Conservation (phyloP, 1,284 basidiomycete species). For the Malassezia dermatis region DNA sequence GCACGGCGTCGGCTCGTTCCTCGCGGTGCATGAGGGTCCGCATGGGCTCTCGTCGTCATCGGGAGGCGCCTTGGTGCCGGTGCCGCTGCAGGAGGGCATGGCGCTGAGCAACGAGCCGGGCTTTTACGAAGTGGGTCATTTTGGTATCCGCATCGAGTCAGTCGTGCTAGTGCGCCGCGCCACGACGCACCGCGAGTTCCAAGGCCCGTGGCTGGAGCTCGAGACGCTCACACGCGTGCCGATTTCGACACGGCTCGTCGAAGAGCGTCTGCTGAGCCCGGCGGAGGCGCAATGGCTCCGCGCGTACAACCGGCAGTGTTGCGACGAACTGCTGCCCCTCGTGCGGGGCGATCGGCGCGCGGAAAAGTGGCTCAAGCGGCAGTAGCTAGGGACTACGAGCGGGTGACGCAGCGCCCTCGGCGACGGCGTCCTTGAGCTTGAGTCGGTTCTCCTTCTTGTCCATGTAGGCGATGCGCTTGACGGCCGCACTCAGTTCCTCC, state of each 20-base stretch:
- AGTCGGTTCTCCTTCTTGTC: conserved; percentile 35
- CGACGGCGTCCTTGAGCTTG: conserved; percentile 29
- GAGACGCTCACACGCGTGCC: conserved; percentile 48
- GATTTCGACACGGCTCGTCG: conserved; percentile 38
- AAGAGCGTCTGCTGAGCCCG: conserved; percentile 31
- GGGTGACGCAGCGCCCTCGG: not conserved
- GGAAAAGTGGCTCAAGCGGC: conserved; percentile 28
- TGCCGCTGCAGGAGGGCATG: conserved; percentile 28
- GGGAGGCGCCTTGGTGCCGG: conserved; percentile 26
- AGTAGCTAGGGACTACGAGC: conserved; percentile 2
- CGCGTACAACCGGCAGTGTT: conserved; percentile 43
- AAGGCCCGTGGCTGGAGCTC: conserved; percentile 45
- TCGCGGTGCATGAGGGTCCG: conserved; percentile 40
- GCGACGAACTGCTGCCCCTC: conserved; percentile 30
- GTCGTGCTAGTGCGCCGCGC: conserved; percentile 26
- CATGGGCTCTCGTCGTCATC: conserved; percentile 33
- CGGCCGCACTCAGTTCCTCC: conserved; percentile 33
- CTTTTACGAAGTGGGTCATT: conserved; percentile 39
- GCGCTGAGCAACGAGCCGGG: conserved; percentile 36
- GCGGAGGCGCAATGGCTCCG: conserved; percentile 44
- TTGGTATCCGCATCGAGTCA: conserved; percentile 41
- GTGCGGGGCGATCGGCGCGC: conserved; percentile 36
- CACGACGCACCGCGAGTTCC: conserved; percentile 31
- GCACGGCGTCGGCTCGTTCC: conserved; percentile 37
- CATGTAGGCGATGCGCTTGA: conserved; percentile 35